Evolutionary conservation across 179 eudicot species (phyloP), one percentile per base, ranked within the genome.

Genomic region (Silene noctiflora): DNA sequence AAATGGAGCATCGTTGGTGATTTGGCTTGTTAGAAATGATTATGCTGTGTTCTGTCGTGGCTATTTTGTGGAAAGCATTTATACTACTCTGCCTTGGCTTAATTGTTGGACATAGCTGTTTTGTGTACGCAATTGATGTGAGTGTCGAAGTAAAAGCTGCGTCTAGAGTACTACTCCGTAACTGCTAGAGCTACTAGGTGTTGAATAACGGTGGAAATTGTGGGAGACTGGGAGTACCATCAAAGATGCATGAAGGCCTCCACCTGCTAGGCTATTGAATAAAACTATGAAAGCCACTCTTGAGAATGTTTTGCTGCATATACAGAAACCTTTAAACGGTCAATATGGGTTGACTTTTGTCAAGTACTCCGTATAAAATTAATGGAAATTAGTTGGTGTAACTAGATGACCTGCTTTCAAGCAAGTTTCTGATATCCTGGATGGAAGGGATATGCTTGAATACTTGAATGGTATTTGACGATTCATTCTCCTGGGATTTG

Each of bases 181-280:
- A 6, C 8, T 27, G n/a, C 16, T 72, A 31, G 17, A 42, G 13
- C 25, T 21, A 27, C 48, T 72, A 58, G 27, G 24, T 69, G 17
- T 14, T 33, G 22, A 51, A 19, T 75, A 6, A 48, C 14, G 69
- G 39, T 9, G n/a, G 9, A 20, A 19, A 64, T 63, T 35, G 55
- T 35, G 42, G 42, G 27, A 25, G 27, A 25, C 27, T 42, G 67
- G 4, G 78, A 27, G 64, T 87, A 88, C 93, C 91, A 88, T 61
- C 46, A 87, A 61, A 22, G 86, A 84, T 63, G 85, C 82, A 44
- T 83, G 81, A 73, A 85, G 62, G 31, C 91, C 96, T 17, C 89
- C 86, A 51, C 86, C 87, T 24, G 86, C 87, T 42, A 91, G 78
- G 72, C 93, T 83, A 74, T 82, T 81, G 85, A 91, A 88, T 80